Conservation (phyloP, 2,329 filamentous ascomycete genomes). For the Onygenales sp. region DNA sequence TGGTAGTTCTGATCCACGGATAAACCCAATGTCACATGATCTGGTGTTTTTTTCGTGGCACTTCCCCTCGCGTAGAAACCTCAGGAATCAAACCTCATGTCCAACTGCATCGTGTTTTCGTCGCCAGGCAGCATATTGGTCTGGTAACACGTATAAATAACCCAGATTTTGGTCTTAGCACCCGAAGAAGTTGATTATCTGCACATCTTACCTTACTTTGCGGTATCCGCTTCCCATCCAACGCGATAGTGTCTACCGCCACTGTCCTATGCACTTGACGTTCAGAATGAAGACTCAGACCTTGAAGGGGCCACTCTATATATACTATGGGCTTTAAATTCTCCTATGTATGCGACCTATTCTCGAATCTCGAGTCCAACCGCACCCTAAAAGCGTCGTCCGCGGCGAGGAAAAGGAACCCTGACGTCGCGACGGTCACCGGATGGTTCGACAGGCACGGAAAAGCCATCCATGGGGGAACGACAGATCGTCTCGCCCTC, state of each 20-base stretch:
- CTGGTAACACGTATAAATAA: too few relatives aligned
- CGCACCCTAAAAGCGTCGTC: conserved; percentile 25
- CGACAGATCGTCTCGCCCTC: conserved; percentile 53
- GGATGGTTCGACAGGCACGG: conserved; percentile 64
- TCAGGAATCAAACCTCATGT: too few relatives aligned
- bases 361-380: conserved; percentile 55
- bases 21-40: neutral
- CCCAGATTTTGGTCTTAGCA: too few relatives aligned
- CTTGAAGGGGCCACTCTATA: neutral
- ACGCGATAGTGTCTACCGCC: too few relatives aligned
- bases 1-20: neutral
- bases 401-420: conserved; percentile 19
- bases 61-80: too few relatives aligned
- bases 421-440: conserved; percentile 39
- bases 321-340: conserved; percentile 46
- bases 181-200: too few relatives aligned
- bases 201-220: too few relatives aligned
- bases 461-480: conserved; percentile 45
- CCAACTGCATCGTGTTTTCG: too few relatives aligned
- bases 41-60: neutral
- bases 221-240: too few relatives aligned
- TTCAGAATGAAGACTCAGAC: neutral
- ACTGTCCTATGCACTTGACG: neutral
- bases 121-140: too few relatives aligned
- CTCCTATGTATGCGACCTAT: conserved; percentile 60